Base-by-base conservation (phyloP, 495 filamentous ascomycete species). In the Aspergillus kassunensis region DNA sequence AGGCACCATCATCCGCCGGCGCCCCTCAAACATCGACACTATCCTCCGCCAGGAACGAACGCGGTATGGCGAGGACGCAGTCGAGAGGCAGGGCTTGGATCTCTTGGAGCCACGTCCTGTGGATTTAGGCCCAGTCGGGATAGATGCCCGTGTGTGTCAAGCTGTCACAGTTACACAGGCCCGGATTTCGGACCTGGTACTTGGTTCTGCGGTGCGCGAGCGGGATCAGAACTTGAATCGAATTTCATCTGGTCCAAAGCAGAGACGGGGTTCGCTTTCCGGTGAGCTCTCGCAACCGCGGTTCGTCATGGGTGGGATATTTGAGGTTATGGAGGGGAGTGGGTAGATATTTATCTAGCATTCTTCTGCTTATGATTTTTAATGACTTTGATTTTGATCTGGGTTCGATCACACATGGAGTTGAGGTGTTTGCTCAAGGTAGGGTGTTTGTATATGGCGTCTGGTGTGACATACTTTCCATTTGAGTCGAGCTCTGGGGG, bases 291-390 rank as follows among this genome's bases (percentile, higher is more conserved):
- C 49, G 41, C 67, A 66, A 48, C 71, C 68, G 12, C 54, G 65
- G 7, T 71, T 69, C 50, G 73, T 76, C 6, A 74, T 76, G 69
- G 70, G 70, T 15, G 73, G 73, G 9, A 76, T 76, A 23, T 70
- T 74, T 51, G 73, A 76, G 57, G 70, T 75, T n/a, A 73, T 76
- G 73, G 73, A 76, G 37, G 73, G 70, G 4, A 53, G 61, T 21
- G 65, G 63, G 20, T 76, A 55, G 11, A 44, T n/a, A n/a, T n/a
- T n/a, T n/a, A n/a, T n/a, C n/a, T n/a, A n/a, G n/a, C n/a, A n/a
- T n/a, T n/a, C n/a, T n/a, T n/a, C n/a, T n/a, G n/a, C n/a, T n/a
- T n/a, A n/a, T n/a, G n/a, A n/a, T n/a, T n/a, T n/a, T n/a, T n/a
- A n/a, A n/a, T n/a, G n/a, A n/a, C n/a, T n/a, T n/a, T n/a, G n/a